Percentiles rank a stretch among this genome's conserved stretches.
Evolutionary conservation across 441 rosid species (phyloP).

Genomic region (Gossypium laxum): DNA sequence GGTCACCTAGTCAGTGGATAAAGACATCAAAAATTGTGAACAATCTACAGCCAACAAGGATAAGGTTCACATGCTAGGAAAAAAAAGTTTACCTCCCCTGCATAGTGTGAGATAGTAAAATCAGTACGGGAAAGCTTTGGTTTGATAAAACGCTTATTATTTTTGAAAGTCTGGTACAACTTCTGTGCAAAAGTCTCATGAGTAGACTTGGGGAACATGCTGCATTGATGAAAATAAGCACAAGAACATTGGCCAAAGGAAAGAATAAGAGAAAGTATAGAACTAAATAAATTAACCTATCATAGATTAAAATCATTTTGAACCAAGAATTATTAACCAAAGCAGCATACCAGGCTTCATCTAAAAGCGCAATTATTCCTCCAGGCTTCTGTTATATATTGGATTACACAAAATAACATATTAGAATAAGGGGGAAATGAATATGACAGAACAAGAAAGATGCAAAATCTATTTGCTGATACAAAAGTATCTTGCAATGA

Average conservation of each 20-base stretch:
- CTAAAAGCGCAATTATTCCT: slow-evolving; percentile 93
- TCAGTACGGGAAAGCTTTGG: slow-evolving; percentile 98
- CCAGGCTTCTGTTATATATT: slow-evolving; percentile 88
- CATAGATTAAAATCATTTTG: slow-evolving; percentile 4
- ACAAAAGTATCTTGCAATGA: neutral
- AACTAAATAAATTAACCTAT: neutral
- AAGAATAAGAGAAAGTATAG: slow-evolving; percentile 1
- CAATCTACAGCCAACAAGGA: slow-evolving; percentile 4
- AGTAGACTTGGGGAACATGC: slow-evolving; percentile 98
- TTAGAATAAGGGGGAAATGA: neutral
- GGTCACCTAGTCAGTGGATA: slow-evolving; percentile 41
- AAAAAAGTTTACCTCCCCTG: slow-evolving; percentile 74
- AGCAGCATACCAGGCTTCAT: slow-evolving; percentile 89
- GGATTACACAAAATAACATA: slow-evolving; percentile 3
- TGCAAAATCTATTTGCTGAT: neutral
- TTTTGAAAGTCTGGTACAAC: slow-evolving; percentile 93
- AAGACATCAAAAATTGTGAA: slow-evolving; percentile 15
- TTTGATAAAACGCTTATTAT: slow-evolving; percentile 84
- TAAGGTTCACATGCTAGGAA: slow-evolving; percentile 9
- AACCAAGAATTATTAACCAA: slow-evolving; percentile 15
- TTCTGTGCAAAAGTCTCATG: slow-evolving; percentile 99
- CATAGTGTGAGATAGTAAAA: slow-evolving; percentile 93
- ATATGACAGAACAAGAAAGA: neutral
- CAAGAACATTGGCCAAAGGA: neutral
- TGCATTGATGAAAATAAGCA: slow-evolving; percentile 30